Conservation (phyloP, 1,139 yeast genomes). For the Saccharomyces hybrid region DNA sequence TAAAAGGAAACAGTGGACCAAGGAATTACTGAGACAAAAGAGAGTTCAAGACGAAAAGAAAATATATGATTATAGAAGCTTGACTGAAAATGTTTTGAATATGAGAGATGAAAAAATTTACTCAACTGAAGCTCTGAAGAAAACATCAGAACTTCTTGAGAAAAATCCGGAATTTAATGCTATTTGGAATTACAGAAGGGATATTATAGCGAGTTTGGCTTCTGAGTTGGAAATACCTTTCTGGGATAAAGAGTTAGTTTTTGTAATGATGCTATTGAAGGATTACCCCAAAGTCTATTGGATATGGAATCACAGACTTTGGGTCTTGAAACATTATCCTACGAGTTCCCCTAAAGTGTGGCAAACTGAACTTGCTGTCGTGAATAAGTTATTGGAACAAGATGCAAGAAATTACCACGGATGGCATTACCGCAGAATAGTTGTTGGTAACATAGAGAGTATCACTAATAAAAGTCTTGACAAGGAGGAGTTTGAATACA, state of each 20-base stretch:
- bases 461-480: conserved; percentile 26
- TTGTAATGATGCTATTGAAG: conserved; percentile 53
- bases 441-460: conserved; percentile 48
- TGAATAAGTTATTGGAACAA: conserved; percentile 55
- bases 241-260: conserved; percentile 53
- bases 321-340: conserved; percentile 63
- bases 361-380: conserved; percentile 63
- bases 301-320: conserved; percentile 91
- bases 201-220: conserved; percentile 34
- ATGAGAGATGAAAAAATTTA: conserved; percentile 34
- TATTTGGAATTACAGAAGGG: conserved; percentile 84
- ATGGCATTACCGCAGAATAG: conserved; percentile 85
- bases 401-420: conserved; percentile 91
- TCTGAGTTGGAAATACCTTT: conserved; percentile 28
- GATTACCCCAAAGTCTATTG: conserved; percentile 84
- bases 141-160: conserved; percentile 50
- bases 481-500: conserved; percentile 60
- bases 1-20: conserved; percentile 50
- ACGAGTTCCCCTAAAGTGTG: conserved; percentile 42
- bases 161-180: conserved; percentile 85
- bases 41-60: conserved; percentile 45
- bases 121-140: conserved; percentile 40
- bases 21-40: conserved; percentile 51
- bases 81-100: conserved; percentile 40
- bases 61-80: conserved; percentile 46